Conservation (phyloP, 1,284 basidiomycete genomes). For the Tilletia caries region DNA sequence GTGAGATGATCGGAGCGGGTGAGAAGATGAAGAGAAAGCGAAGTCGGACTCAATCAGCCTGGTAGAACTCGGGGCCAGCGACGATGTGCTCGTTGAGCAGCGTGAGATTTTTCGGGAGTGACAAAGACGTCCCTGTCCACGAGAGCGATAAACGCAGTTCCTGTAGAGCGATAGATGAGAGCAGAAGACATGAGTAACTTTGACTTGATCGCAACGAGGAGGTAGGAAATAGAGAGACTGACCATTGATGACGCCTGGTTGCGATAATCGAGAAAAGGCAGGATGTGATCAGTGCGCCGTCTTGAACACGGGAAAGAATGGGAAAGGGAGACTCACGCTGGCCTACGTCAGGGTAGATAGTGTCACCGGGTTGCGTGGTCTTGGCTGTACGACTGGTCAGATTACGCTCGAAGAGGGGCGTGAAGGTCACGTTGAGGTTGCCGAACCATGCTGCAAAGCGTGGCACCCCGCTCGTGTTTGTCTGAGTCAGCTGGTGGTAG, state of each 20-base stretch:
- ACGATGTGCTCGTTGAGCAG: slow-evolving; percentile 37
- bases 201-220: background rate
- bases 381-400: slow-evolving; percentile 29
- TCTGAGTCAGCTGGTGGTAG: slow-evolving; percentile 35
- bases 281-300: too few relatives aligned
- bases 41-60: slow-evolving; percentile 28
- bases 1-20: too few relatives aligned
- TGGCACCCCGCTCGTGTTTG: slow-evolving; percentile 27
- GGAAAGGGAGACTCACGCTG: background rate
- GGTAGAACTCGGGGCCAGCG: slow-evolving; percentile 40
- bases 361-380: slow-evolving; percentile 33
- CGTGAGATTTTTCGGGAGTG: slow-evolving; percentile 33
- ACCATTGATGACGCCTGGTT: slow-evolving; percentile 7
- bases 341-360: slow-evolving; percentile 21
- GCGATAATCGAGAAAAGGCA: too few relatives aligned
- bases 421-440: slow-evolving; percentile 40
- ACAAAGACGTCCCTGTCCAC: slow-evolving; percentile 26
- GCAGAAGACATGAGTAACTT: too few relatives aligned
- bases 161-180: background rate
- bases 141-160: slow-evolving; percentile 37
- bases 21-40: too few relatives aligned
- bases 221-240: background rate
- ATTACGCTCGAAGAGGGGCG: slow-evolving; percentile 33
- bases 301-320: too few relatives aligned
- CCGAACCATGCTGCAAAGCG: slow-evolving; percentile 37